Evolutionary conservation across 805 yeast genomes (phyloP).

Genomic region (Candida xiaguanensis): DNA sequence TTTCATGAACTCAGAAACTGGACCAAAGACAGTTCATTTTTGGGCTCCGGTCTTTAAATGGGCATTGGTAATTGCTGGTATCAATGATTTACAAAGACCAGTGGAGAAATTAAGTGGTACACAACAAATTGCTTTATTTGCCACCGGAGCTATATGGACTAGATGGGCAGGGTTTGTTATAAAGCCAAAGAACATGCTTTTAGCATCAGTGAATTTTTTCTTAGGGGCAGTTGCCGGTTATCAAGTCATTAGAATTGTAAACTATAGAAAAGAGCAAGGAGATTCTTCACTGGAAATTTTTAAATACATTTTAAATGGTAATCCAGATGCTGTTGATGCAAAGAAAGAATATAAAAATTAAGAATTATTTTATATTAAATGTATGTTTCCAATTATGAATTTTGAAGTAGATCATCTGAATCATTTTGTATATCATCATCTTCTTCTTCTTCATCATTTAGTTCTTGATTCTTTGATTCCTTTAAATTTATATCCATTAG

Average conservation of each 20-base stretch:
- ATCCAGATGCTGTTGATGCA: constrained; percentile 8
- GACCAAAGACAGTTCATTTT: constrained; percentile 95
- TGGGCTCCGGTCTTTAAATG: constrained; percentile 78
- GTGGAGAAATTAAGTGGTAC: constrained; percentile 89
- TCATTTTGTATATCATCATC: constrained; percentile 8
- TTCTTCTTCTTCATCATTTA: constrained; percentile 9
- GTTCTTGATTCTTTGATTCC: not conserved
- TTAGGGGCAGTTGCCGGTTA: constrained; percentile 84
- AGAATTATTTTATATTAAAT: not conserved
- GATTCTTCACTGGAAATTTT: constrained; percentile 56
- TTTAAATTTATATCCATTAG: not conserved
- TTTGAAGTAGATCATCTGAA: not conserved
- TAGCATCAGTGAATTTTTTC: constrained; percentile 94
- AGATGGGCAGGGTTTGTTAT: constrained; percentile 93
- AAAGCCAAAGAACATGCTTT: constrained; percentile 76
- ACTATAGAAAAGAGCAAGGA: constrained; percentile 63
- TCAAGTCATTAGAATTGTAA: constrained; percentile 70
- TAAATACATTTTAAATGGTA: constrained; percentile 56
- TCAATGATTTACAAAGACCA: constrained; percentile 82
- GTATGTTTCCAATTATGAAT: not conserved
- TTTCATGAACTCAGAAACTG: constrained; percentile 82
- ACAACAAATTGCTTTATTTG: constrained; percentile 79
- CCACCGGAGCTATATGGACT: constrained; percentile 96
- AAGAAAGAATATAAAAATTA: not conserved
- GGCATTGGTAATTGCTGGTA: constrained; percentile 90